Conservation (phyloP, 1,284 basidiomycete species). For the Caloboletus inedulis region DNA sequence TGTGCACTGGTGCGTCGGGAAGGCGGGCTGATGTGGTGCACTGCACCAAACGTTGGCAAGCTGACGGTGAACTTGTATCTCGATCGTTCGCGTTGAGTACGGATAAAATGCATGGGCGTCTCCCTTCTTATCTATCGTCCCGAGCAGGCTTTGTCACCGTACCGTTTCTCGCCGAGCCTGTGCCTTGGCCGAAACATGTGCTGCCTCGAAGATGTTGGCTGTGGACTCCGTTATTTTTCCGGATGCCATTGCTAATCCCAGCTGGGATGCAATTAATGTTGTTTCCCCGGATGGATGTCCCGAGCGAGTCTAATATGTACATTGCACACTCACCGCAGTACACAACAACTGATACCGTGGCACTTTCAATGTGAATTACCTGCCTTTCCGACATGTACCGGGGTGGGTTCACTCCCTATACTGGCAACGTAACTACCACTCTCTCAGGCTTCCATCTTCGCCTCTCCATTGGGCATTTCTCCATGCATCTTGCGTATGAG, state of each 20-base stretch:
- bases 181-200: neutral
- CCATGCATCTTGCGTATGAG: constrained; percentile 44
- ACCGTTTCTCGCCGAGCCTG: constrained; percentile 11
- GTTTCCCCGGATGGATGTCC: neutral
- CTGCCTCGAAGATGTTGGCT: constrained; percentile 1
- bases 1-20: constrained; percentile 18
- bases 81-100: neutral
- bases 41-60: neutral
- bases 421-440: constrained; percentile 42
- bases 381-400: neutral
- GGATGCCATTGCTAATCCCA: neutral
- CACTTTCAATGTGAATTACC: neutral
- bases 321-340: neutral
- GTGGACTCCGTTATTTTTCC: neutral
- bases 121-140: constrained; percentile 2
- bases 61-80: neutral
- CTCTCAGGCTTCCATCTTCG: constrained; percentile 49
- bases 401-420: neutral
- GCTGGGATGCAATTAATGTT: neutral
- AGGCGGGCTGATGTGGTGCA: constrained; percentile 8
- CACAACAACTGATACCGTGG: neutral
- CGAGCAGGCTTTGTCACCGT: constrained; percentile 1
- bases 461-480: constrained; percentile 64
- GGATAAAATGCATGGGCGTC: neutral
- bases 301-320: neutral